Base-by-base conservation (phyloP, 805 yeast genomes). In the Starmerella khaoyaiensis region DNA sequence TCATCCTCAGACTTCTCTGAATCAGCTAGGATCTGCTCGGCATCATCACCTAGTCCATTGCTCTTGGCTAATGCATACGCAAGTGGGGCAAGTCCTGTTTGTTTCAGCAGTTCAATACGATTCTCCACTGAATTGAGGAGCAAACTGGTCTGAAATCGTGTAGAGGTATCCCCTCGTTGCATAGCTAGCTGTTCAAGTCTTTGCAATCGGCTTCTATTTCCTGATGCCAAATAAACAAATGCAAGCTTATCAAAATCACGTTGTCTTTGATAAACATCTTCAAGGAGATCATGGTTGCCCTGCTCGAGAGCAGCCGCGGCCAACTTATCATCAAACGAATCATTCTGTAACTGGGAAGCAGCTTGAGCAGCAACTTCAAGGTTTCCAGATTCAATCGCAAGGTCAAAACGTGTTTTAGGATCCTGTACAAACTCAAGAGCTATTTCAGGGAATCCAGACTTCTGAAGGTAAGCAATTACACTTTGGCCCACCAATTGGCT, bases 381-480 rank as follows among this genome's bases (percentile, higher is more conserved):
- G 57, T 87, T 81, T 49, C 94, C 87, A 56, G 94, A 81, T 63
- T 90, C 96, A 45, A 90, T 67, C 18, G 98, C 96, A 51, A 90
- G 69, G 51, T 90, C 98, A 53, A 90, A 87, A 60, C 94, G 74
- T 28, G 96, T 82, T 58, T 86, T 94, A 5, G 97, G 79, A 57
- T 90, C 98, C 61, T 84, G 79, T 37, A 90, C 98, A 55, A 90
- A 93, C 60, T 87, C 96, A 45, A 90, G 68, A 2, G 99, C 98
- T 59, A 90, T 76, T 61, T 90, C 99, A 20, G 98, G 97, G 57
- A 79, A 87, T 2, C 98, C 99, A 55, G 82, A 74, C 64, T 86
- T 79, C 59, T 90, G 94, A 53, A 90, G 69, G 58, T 87, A 90
- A 4, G 93, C 90, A 57, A 90, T 86, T 55, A 90, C 90, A 58